Base-by-base conservation (phyloP, 1,284 basidiomycete species). In the Ceratobasidium sp. region DNA sequence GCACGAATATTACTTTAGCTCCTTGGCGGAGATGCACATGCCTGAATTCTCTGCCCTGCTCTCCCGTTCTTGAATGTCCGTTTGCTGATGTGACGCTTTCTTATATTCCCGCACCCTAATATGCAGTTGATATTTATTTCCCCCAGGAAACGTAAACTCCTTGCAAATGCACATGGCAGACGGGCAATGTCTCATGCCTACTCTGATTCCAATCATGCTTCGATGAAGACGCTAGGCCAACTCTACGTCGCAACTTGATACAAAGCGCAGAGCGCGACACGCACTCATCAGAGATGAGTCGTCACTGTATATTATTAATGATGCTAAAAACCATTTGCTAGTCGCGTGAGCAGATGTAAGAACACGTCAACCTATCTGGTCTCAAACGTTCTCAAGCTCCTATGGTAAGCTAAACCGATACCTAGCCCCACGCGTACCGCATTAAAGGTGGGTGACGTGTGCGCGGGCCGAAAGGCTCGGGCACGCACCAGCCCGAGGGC, bases 1-100 rank as follows among this genome's bases (percentile, higher is more conserved):
- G 52, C 81, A 81, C 65, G 95, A 96, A 81, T 98, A 97, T 84
- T 98, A 96, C 84, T 97, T 98, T 82, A 95, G 95, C 44, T 92
- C 93, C 6, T 94, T 98, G 27, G 94, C 94, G 79, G 95, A 98
- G 84, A 89, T 87, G 80, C 87, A 87, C 79, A 83, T 89, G 52
- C 78, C 85, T 12, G 80, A 80, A 38, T 82, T 86, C 67, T 83
- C 83, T 8, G 59, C 70, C 27, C 73, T 83, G 30, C 70, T 81
- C 50, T 35, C 35, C n/a, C 23, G 59, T 20, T 73, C 70, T 35
- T 73, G 18, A 70, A 70, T 4, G 20, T 4, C 44, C 41, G 8
- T 46, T 57, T 59, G 30, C 38, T 59, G 8, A 38, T 20, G 30
- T 59, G 23, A 8, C 35, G 23, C 27, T 44, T 59, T 41, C 55